phyloP scores from a whole-genome alignment of 2,329 filamentous ascomycete species.

The Cladosporium sp. region DNA sequence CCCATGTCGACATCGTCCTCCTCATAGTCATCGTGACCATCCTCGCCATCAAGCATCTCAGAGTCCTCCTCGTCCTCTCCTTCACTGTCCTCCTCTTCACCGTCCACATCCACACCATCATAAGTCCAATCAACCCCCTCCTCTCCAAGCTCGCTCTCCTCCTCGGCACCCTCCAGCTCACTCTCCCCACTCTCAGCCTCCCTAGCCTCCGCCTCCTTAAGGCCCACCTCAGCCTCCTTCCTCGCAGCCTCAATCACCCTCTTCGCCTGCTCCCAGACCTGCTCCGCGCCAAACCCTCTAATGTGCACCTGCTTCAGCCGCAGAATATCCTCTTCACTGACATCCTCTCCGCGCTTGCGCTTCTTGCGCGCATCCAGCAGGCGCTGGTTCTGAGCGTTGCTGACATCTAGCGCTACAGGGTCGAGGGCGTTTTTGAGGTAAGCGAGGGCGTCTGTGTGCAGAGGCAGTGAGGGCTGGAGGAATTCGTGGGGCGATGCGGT shows the following conservation, averaged over 20 bases:
- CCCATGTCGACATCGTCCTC: conserved; percentile 44
- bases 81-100: conserved; percentile 37
- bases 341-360: conserved; percentile 65
- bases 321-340: conserved; percentile 57
- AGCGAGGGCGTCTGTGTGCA: conserved; percentile 69
- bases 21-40: conserved; percentile 40
- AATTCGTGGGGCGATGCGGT: conserved; percentile 63
- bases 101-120: conserved; percentile 39
- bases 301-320: conserved; percentile 81
- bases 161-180: conserved; percentile 31
- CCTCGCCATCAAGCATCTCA: conserved; percentile 33
- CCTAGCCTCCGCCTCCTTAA: conserved; percentile 39
- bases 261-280: conserved; percentile 92
- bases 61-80: conserved; percentile 38
- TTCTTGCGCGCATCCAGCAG: conserved; percentile 71
- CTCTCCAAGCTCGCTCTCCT: conserved; percentile 36
- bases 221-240: conserved; percentile 53
- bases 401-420: conserved; percentile 71
- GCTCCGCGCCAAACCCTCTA: conserved; percentile 81
- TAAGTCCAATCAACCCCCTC: conserved; percentile 42
- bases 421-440: conserved; percentile 81
- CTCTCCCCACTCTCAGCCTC: conserved; percentile 25
- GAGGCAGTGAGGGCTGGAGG: conserved; percentile 67
- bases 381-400: conserved; percentile 68
- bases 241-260: conserved; percentile 71